Percentiles rank a stretch among this genome's conserved stretches.
Conservation (phyloP, 2,329 filamentous ascomycete species). For the Pezicula radicicola region DNA sequence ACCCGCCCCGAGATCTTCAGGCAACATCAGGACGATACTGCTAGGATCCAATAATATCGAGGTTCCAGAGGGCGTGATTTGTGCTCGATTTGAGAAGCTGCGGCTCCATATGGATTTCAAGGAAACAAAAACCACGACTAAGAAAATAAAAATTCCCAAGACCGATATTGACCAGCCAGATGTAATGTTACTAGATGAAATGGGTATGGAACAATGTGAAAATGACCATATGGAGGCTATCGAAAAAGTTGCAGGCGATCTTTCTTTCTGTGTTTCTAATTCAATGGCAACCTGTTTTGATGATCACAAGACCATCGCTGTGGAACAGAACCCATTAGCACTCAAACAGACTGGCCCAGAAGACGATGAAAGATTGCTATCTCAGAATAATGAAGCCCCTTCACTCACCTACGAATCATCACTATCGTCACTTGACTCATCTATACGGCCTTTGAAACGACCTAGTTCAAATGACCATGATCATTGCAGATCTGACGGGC, state of each 20-base stretch:
- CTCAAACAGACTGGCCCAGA: background rate
- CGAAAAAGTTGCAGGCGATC: background rate
- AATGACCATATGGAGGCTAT: background rate
- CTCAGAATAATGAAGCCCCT: conserved; percentile 12
- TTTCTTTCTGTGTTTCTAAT: conserved; percentile 1
- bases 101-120: conserved; percentile 18
- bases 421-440: conserved; percentile 1
- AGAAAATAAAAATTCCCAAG: conserved; percentile 1
- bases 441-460: background rate
- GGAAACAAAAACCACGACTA: background rate
- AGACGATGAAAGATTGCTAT: conserved; percentile 12
- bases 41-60: conserved; percentile 4
- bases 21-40: conserved; percentile 2
- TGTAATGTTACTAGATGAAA: background rate
- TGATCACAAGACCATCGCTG: background rate
- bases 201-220: background rate
- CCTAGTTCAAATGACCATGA: background rate
- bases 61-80: conserved; percentile 13
- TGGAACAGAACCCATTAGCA: background rate
- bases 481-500: background rate
- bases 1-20: background rate
- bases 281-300: conserved; percentile 3
- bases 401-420: conserved; percentile 2
- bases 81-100: conserved; percentile 15
- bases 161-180: background rate